Conservation (phyloP, 805 yeast species). For the Metschnikowia amazonensis region DNA sequence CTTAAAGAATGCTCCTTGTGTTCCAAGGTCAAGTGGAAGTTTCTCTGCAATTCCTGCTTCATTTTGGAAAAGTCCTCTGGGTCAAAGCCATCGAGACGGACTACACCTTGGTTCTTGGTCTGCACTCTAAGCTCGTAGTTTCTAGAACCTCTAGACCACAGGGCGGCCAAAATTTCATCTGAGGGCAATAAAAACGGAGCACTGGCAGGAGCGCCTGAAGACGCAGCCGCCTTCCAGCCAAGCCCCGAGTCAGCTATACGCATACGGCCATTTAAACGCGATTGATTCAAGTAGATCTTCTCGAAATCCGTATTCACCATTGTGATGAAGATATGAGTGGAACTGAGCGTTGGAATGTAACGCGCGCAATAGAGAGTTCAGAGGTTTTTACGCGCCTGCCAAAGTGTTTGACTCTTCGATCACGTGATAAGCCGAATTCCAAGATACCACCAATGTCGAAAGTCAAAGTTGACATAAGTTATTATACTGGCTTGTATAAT, state of each 20-base stretch:
- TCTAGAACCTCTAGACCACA: slow-evolving; percentile 91
- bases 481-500: too few relatives aligned
- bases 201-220: slow-evolving; percentile 38
- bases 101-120: slow-evolving; percentile 83
- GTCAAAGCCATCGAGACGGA: slow-evolving; percentile 89
- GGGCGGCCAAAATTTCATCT: slow-evolving; percentile 71
- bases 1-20: slow-evolving; percentile 86
- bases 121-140: slow-evolving; percentile 88
- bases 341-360: neutral
- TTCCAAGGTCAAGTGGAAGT: slow-evolving; percentile 70
- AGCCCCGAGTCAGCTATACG: slow-evolving; percentile 95
- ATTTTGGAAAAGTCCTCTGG: slow-evolving; percentile 74
- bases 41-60: slow-evolving; percentile 77
- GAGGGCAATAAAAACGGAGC: slow-evolving; percentile 88
- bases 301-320: slow-evolving; percentile 76
- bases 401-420: too few relatives aligned
- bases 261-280: slow-evolving; percentile 79
- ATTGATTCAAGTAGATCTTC: slow-evolving; percentile 83
- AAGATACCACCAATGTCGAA: neutral
- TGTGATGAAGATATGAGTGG: neutral
- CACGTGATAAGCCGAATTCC: neutral
- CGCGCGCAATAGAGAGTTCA: neutral
- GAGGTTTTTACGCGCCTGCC: neutral
- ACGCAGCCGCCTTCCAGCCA: slow-evolving; percentile 82
- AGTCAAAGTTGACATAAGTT: too few relatives aligned